These are phyloP conservation scores for Dryadomyces quercivorus DNA, from an alignment of 2,329 filamentous ascomycete genomes.

Conservation along the genomic window DNA sequence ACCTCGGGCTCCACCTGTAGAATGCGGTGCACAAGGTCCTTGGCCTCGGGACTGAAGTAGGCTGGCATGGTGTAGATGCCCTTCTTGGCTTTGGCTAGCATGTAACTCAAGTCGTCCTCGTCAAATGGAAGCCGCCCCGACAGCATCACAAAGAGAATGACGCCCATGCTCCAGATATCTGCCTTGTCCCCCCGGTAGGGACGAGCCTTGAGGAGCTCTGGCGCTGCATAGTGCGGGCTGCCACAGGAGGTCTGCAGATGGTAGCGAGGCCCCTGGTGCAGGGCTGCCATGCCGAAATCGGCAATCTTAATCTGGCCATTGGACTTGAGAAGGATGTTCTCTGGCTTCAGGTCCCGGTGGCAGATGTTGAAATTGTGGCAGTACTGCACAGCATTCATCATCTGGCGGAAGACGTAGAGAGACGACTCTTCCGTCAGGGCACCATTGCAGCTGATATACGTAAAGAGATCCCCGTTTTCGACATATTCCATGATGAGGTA, in stretches of 20 bases:
- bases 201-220: constrained; percentile 69
- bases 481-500: constrained; percentile 94
- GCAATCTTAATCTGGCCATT: constrained; percentile 78
- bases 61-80: constrained; percentile 50
- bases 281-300: constrained; percentile 94
- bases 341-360: constrained; percentile 90
- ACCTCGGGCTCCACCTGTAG: constrained; percentile 65
- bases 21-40: constrained; percentile 69
- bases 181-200: constrained; percentile 75
- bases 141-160: constrained; percentile 80
- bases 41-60: constrained; percentile 54
- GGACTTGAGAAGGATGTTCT: constrained; percentile 81
- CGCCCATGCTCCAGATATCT: constrained; percentile 90
- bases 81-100: constrained; percentile 49
- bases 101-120: constrained; percentile 45
- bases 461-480: constrained; percentile 67
- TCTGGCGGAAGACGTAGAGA: constrained; percentile 80
- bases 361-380: constrained; percentile 93
- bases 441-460: constrained; percentile 65
- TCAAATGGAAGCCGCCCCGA: constrained; percentile 78
- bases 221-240: constrained; percentile 92
- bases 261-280: constrained; percentile 68
- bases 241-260: constrained; percentile 83
- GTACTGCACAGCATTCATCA: constrained; percentile 83
- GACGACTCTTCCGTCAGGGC: constrained; percentile 69